Base-by-base conservation (phyloP, 208 protist genomes). In the Wallacemonas sp. region DNA sequence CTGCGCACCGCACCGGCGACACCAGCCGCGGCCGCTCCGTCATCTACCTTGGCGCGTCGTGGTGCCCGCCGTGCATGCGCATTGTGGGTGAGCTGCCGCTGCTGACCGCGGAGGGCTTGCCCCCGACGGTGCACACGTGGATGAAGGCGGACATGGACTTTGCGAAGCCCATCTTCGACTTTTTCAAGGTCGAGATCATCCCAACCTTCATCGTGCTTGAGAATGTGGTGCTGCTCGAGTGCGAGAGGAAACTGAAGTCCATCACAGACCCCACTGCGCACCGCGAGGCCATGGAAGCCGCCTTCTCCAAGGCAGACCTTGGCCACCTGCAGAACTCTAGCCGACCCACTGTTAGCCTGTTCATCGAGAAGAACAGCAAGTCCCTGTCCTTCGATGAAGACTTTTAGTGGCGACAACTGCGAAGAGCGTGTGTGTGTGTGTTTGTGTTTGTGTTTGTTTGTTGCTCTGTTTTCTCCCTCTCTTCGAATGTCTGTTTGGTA, bases 41-140 rank as follows among this genome's bases (percentile, higher is more conserved):
- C 29, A 57, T 93, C 24, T 93, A 88, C 72, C 68, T 92, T 49
- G 83, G 90, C 11, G 89, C 89, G n/a, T 87, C 81, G 14, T 92
- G 86, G 85, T 95, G 89, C 75, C 89, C 89, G 38, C 89, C 87
- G 43, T 95, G 90, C 72, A 87, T 90, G 81, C 78, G 83, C 48
- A 80, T 92, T 32, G 78, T 93, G 12, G 61, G 60, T 27, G 70
- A 71, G 52, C 73, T 91, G 62, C 86, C 84, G 19, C 57, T 61
- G 44, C 70, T 93, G 57, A 78, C 90, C 17, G 57, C 61, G 44
- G 68, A 81, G 12, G 77, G 82, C 65, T 58, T 87, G 48, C 63
- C 70, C 68, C 69, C 49, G 3, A 78, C 43, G 30, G 62, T 92
- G 4, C 65, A 68, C 29, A 78, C 71, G 63, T 68, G 74, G 1